These are phyloP conservation scores for Rosa persica DNA, from an alignment of 306 rosid genomes.

Conservation along the genomic window DNA sequence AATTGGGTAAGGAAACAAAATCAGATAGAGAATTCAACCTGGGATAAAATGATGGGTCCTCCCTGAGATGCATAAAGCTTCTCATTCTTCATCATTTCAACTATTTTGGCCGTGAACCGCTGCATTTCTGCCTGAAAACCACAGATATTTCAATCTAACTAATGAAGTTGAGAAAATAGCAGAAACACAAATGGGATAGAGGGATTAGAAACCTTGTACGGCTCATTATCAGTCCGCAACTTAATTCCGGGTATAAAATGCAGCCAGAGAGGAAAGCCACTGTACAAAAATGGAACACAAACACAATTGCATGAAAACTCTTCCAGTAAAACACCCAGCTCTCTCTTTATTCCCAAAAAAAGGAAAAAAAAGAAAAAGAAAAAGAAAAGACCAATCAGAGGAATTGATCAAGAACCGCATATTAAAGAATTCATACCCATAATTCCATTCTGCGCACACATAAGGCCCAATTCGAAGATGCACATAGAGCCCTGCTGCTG, in stretches of 20 bases:
- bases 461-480: slow-evolving; percentile 97
- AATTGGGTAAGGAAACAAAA: not conserved
- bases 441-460: slow-evolving; percentile 97
- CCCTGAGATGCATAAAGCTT: slow-evolving; percentile 89
- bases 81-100: slow-evolving; percentile 80
- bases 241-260: slow-evolving; percentile 74
- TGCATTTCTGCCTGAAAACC: slow-evolving; percentile 83
- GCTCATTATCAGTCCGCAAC: slow-evolving; percentile 80
- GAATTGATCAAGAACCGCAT: not conserved
- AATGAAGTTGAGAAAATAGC: not conserved
- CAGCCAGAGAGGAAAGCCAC: slow-evolving; percentile 94
- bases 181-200: not conserved
- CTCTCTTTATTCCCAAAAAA: slow-evolving; percentile 4
- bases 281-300: slow-evolving; percentile 34
- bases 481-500: slow-evolving; percentile 74
- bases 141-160: slow-evolving; percentile 10
- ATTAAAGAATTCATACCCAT: slow-evolving; percentile 49
- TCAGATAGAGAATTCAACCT: slow-evolving; percentile 41
- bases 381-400: not conserved
- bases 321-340: not conserved
- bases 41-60: slow-evolving; percentile 92
- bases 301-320: not conserved
- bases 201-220: slow-evolving; percentile 55
- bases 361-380: not conserved
- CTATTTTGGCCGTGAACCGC: slow-evolving; percentile 78